Percentiles rank a stretch among this genome's conserved stretches.
Evolutionary conservation across 805 yeast genomes (phyloP).

Genomic region (Hanseniaspora singularis): DNA sequence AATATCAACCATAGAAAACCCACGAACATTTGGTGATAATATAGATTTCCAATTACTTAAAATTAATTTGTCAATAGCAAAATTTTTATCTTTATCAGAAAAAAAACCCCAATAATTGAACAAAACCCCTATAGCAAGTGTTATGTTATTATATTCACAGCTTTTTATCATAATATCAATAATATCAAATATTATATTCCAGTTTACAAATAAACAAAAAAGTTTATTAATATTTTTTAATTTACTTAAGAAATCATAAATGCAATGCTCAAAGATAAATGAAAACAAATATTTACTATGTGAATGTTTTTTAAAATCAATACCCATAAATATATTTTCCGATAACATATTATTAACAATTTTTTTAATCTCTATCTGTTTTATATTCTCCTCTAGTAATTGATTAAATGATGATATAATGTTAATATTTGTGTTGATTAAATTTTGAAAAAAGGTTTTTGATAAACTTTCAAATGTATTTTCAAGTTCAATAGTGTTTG

Average conservation of each 20-base stretch:
- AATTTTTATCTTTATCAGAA: neutral
- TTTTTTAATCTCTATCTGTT: neutral
- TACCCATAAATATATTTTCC: neutral
- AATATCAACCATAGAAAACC: constrained; percentile 4
- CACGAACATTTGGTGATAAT: constrained; percentile 9
- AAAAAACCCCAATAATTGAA: constrained; percentile 5
- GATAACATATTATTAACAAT: neutral
- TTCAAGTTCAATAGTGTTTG: neutral
- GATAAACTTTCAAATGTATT: neutral
- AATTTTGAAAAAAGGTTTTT: neutral
- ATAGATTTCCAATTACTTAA: constrained; percentile 1
- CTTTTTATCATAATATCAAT: neutral
- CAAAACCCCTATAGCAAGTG: neutral
- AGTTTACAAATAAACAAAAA: neutral
- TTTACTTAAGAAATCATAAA: neutral
- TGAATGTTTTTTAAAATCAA: neutral
- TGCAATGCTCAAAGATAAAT: constrained; percentile 3
- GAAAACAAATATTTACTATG: neutral
- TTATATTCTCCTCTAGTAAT: neutral
- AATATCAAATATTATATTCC: neutral
- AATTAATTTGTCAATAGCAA: neutral
- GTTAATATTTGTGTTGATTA: neutral
- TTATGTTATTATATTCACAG: constrained; percentile 1
- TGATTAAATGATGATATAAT: neutral
- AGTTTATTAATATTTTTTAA: neutral